Evolutionary conservation across 1,284 basidiomycete genomes (phyloP).

Genomic region (Puccinia polysora): DNA sequence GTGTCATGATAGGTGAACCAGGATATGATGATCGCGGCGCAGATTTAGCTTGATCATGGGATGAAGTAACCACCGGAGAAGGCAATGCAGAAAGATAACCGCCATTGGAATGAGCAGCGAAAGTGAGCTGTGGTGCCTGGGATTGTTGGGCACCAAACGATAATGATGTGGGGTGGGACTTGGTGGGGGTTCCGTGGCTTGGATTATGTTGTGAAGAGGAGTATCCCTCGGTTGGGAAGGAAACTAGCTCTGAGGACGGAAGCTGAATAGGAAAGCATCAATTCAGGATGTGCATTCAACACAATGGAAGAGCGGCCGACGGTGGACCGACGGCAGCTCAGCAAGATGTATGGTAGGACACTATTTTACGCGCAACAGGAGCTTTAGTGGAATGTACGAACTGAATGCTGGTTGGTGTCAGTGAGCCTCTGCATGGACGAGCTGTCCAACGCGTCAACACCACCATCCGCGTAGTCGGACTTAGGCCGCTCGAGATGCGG

Average conservation of each 20-base stretch:
- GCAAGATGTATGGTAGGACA: too few species aligned
- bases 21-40: constrained; percentile 20
- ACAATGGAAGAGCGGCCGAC: neutral
- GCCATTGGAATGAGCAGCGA: constrained; percentile 10
- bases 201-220: neutral
- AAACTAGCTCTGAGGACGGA: constrained; percentile 4
- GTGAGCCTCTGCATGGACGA: constrained; percentile 4
- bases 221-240: constrained; percentile 19
- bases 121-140: neutral
- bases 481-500: neutral
- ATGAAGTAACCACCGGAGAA: constrained; percentile 2
- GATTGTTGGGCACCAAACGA: constrained; percentile 4
- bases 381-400: constrained; percentile 2
- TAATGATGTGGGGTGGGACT: constrained; percentile 12
- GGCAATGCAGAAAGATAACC: constrained; percentile 25
- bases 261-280: neutral
- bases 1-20: constrained; percentile 21
- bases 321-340: neutral
- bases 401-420: constrained; percentile 12
- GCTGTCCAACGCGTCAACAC: constrained; percentile 16
- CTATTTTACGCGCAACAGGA: too few species aligned
- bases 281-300: neutral
- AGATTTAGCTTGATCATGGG: neutral
- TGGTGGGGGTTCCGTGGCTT: constrained; percentile 8
- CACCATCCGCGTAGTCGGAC: neutral